Base-by-base conservation (phyloP, 345 rosid species). In the Garcia nutans region DNA sequence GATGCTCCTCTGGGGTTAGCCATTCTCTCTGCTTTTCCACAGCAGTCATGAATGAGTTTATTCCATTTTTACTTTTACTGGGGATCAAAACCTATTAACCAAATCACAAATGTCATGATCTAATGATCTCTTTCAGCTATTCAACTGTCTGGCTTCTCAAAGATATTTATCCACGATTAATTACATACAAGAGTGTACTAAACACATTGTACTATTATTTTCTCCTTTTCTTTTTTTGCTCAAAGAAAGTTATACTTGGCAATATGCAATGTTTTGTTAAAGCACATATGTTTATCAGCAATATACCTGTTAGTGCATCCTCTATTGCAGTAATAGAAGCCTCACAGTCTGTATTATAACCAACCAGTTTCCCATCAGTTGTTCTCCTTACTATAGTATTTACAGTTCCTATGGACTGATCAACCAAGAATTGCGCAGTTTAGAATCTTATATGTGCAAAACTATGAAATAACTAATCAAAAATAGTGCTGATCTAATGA, bases 311-410 rank as follows among this genome's bases (percentile, higher is more conserved):
- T 10, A 85, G 70, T 49, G 86, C 88, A 74, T 85, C 82, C 76
- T 85, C 88, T 52, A 85, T 85, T n/a, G 88, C 88, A 12, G 80
- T 74, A 57, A 85, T 72, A 13, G 86, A 76, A 72, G 88, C 84
- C 31, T 83, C 86, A n/a, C 86, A 81, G 50, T 85, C 88, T 60
- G 88, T 85, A 72, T 83, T 85, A 56, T 83, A 85, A 77, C 86
- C 86, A 26, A 85, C 56, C 23, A 85, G 82, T 83, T 81, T 85
- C 78, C 86, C 86, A 20, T 85, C 85, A 41, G 80, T 82, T 0
- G 80, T 83, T 64, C 85, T 83, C 77, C 88, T 85, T 70, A 85
- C 74, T 20, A 85, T 79, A 8, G 88, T 85, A 65, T 85, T 85
- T 26, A 85, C 86, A 60, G 88, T 86, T 71, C 88, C 86, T 77